phyloP scores from a whole-genome alignment of 2,329 filamentous ascomycete species.

The Dissoconium aciculare region DNA sequence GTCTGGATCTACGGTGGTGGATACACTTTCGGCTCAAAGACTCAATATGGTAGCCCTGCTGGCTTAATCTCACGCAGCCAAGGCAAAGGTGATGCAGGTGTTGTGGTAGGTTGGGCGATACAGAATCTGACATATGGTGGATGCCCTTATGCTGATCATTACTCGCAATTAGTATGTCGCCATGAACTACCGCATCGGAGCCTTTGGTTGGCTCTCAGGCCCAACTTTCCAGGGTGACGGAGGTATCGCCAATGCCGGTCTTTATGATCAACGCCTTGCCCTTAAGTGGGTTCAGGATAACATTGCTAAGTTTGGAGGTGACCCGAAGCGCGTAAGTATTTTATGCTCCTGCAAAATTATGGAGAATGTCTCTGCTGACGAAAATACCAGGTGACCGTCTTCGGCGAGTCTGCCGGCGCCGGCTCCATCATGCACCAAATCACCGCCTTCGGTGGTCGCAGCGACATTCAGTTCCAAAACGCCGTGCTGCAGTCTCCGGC shows the following conservation, averaged over 20 bases:
- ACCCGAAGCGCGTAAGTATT: conserved; percentile 26
- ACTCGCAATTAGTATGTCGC: conserved; percentile 29
- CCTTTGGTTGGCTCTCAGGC: conserved; percentile 35
- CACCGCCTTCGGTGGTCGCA: conserved; percentile 32
- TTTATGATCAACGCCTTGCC: conserved; percentile 41
- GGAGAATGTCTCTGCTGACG: no score
- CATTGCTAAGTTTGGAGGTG: conserved; percentile 38
- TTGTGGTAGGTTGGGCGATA: conserved; percentile 5
- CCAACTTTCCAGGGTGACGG: conserved; percentile 28
- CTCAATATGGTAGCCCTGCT: conserved; percentile 4
- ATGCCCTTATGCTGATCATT: conserved; percentile 29
- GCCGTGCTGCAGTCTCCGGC: conserved; percentile 35
- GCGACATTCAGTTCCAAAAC: conserved; percentile 28
- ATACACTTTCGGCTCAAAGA: conserved; percentile 5
- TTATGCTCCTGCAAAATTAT: no score
- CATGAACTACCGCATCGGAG: conserved; percentile 36
- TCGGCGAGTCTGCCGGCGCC: conserved; percentile 38
- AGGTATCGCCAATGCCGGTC: conserved; percentile 35
- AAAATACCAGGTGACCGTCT: conserved; percentile 28
- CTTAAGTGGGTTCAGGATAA: conserved; percentile 40
- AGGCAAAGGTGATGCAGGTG: conserved; percentile 3
- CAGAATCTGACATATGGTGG: no score
- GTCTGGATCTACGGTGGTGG: conserved; percentile 34
- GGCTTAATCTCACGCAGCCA: conserved; percentile 5
- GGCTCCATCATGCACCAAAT: conserved; percentile 43